Evolutionary conservation across 2,329 filamentous ascomycete species (phyloP).

Genomic region (Aspergillus texensis): DNA sequence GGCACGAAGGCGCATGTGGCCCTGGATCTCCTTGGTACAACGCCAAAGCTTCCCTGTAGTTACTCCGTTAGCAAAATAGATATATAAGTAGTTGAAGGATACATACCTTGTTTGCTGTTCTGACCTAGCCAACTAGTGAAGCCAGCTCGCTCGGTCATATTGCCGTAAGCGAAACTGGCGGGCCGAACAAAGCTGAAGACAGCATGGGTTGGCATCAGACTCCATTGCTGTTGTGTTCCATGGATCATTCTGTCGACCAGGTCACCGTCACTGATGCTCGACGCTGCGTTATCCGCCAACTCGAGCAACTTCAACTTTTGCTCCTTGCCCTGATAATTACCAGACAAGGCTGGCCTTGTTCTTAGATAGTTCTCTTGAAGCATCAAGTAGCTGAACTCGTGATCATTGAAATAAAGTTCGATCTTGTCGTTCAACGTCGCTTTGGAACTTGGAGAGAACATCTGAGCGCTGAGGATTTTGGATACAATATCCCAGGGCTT

Average conservation of each 20-base stretch:
- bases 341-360: slow-evolving; percentile 71
- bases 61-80: slow-evolving; percentile 8
- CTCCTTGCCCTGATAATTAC: slow-evolving; percentile 66
- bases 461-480: slow-evolving; percentile 84
- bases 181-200: slow-evolving; percentile 93
- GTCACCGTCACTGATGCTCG: slow-evolving; percentile 97
- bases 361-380: slow-evolving; percentile 96
- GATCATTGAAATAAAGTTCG: slow-evolving; percentile 98
- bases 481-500: slow-evolving; percentile 98
- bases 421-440: slow-evolving; percentile 95
- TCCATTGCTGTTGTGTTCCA: slow-evolving; percentile 97
- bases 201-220: slow-evolving; percentile 93
- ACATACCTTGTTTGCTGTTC: slow-evolving; percentile 80
- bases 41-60: slow-evolving; percentile 66
- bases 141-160: slow-evolving; percentile 67
- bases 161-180: slow-evolving; percentile 82
- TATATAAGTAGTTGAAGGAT: neutral
- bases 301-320: slow-evolving; percentile 81
- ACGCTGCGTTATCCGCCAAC: slow-evolving; percentile 81
- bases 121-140: slow-evolving; percentile 96
- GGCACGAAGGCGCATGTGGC: slow-evolving; percentile 89
- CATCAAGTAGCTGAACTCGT: slow-evolving; percentile 97
- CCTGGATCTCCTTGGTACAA: slow-evolving; percentile 89
- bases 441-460: slow-evolving; percentile 83
- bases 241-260: slow-evolving; percentile 98